Evolutionary conservation across 1,284 basidiomycete species (phyloP), one percentile per base, ranked within the genome.

Genomic region (Cerrena zonata): DNA sequence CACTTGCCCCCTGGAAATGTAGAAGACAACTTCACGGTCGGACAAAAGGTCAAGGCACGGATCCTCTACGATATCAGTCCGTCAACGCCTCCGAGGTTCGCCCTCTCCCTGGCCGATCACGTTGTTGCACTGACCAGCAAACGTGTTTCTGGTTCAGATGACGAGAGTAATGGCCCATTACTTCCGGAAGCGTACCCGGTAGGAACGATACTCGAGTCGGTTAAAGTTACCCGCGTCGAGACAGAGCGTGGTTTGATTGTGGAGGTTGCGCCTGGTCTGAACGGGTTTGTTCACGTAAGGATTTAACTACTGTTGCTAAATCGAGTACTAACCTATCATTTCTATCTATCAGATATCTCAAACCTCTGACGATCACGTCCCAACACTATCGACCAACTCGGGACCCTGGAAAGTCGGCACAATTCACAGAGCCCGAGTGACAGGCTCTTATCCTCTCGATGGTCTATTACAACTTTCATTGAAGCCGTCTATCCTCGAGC

Each of bases 301-400:
- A 7, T 39, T n/a, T n/a, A n/a, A n/a, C n/a, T n/a, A n/a, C 21
- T 37, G 24, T 49, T 18, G 36, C 27, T 13, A 34, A 24, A 23
- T 30, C 37, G 13, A 53, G 25, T 24, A 37, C 48, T 26, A 56
- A 27, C 3, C 24, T 34, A 18, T 27, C 7, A 36, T 5, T 18
- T 7, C n/a, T n/a, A n/a, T n/a, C 41, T 5, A 19, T 4, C 58
- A 94, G 91, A 97, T 98, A 61, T 97, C 95, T 11, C 91, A 94
- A 66, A 78, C 90, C 23, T 89, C 93, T 15, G 94, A 99, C 65
- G 91, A 94, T 48, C 92, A 94, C 63, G 75, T 94, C 23, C 81
- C 89, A 11, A 78, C 84, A 5, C 72, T 98, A 10, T 83, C 86
- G 2, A 58, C 73, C 11, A 73, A 79, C 15, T 83, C 85, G 4